phyloP scores from a whole-genome alignment of 495 filamentous ascomycete species.

The Penicillium coffeae region DNA sequence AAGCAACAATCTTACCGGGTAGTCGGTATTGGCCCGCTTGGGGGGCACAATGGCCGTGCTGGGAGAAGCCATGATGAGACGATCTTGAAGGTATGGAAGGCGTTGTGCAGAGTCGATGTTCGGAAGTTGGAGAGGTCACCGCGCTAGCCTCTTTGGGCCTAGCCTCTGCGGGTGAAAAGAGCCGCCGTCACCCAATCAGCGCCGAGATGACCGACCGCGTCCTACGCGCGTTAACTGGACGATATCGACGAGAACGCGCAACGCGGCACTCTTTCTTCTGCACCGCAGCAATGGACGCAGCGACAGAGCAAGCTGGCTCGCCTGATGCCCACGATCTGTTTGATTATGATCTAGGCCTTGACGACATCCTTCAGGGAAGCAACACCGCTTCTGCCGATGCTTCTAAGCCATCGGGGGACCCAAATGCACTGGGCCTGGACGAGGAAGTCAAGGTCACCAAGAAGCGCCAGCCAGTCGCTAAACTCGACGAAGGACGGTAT shows the following conservation, averaged over 20 bases:
- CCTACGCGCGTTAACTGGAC: conserved; percentile 11
- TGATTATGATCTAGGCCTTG: conserved; percentile 62
- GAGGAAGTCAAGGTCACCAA: conserved; percentile 79
- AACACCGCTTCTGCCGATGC: conserved; percentile 23
- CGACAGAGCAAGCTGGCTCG: background rate
- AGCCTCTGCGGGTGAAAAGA: conserved; percentile 16
- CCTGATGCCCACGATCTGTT: conserved; percentile 58
- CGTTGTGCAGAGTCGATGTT: conserved; percentile 23
- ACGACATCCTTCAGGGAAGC: conserved; percentile 45
- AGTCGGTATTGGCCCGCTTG: conserved; percentile 70
- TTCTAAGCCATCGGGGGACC: conserved; percentile 31
- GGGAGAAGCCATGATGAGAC: conserved; percentile 53
- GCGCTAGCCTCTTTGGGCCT: conserved; percentile 22
- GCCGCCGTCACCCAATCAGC: conserved; percentile 8
- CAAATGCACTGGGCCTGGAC: conserved; percentile 56
- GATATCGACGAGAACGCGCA: conserved; percentile 2
- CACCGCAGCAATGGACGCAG: conserved; percentile 4
- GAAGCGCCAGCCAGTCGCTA: conserved; percentile 70
- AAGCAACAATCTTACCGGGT: conserved; percentile 57
- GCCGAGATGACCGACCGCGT: conserved; percentile 13
- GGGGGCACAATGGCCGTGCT: conserved; percentile 64
- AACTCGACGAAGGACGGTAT: conserved; percentile 79
- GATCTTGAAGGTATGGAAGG: conserved; percentile 12
- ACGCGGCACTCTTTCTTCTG: background rate
- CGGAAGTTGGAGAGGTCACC: conserved; percentile 24